Conservation (phyloP, 1,284 basidiomycete species). For the Trametes pubescens region DNA sequence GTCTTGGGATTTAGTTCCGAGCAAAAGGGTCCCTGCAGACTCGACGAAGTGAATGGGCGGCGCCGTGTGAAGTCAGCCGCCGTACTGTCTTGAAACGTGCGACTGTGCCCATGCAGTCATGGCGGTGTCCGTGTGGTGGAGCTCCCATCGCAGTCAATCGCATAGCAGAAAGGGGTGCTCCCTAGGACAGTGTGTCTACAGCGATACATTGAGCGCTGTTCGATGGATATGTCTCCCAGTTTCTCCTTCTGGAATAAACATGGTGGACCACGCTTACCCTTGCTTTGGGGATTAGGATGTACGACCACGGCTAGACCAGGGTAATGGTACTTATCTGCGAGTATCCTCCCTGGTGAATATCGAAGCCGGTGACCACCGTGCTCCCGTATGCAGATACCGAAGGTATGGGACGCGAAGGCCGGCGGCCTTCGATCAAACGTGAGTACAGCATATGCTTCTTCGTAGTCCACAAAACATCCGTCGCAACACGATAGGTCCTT, state of each 20-base stretch:
- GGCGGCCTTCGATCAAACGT: slow-evolving; percentile 15
- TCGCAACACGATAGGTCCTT: neutral
- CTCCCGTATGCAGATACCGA: slow-evolving; percentile 2
- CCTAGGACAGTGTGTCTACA: neutral
- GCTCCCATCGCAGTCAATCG: slow-evolving; percentile 6
- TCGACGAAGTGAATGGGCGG: neutral
- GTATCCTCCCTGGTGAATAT: neutral
- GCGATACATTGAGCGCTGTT: neutral
- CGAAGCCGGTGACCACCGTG: slow-evolving; percentile 10
- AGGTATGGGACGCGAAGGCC: slow-evolving; percentile 1
- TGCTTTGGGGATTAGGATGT: neutral
- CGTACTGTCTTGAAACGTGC: slow-evolving; percentile 12
- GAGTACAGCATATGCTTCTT: slow-evolving; percentile 11
- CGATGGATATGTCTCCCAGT: neutral
- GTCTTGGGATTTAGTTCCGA: slow-evolving; percentile 11
- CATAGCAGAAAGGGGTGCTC: slow-evolving; percentile 2
- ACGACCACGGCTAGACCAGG: neutral
- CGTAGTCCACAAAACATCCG: slow-evolving; percentile 4
- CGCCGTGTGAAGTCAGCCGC: slow-evolving; percentile 16
- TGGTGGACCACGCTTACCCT: neutral
- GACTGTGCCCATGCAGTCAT: slow-evolving; percentile 10
- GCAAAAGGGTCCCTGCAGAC: neutral
- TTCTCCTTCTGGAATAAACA: neutral
- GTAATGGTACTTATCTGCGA: slow-evolving; percentile 1
- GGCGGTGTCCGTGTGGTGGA: neutral